phyloP scores from a whole-genome alignment of 305 asterid species.

The Fraxinus baroniana region DNA sequence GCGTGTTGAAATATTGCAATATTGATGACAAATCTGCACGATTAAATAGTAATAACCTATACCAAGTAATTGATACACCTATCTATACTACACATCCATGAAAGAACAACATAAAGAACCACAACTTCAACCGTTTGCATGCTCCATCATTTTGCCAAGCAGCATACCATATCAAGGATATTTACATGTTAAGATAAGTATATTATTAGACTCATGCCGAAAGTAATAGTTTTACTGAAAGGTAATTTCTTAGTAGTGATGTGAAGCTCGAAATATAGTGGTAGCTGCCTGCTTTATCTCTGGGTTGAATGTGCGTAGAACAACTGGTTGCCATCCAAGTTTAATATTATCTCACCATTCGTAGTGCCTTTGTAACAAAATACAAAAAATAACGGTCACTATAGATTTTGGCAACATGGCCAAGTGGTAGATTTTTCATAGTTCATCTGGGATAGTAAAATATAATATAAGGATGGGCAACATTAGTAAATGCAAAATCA shows the following conservation, averaged over 20 bases:
- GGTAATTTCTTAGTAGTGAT: conserved; percentile 93
- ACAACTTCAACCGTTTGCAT: too few relatives aligned
- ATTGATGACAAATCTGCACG: too few relatives aligned
- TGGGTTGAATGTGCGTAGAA: conserved; percentile 80
- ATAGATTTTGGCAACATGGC: neutral
- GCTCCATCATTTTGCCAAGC: neutral
- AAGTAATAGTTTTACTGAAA: conserved; percentile 74
- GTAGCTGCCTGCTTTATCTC: conserved; percentile 65
- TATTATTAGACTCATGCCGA: neutral
- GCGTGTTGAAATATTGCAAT: too few relatives aligned
- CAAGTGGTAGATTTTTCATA: neutral
- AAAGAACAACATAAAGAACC: too few relatives aligned
- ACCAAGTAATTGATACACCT: too few relatives aligned
- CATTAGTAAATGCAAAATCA: neutral
- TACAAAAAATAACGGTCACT: neutral
- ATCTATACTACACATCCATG: too few relatives aligned
- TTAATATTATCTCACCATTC: conserved; percentile 76
- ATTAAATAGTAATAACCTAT: too few relatives aligned
- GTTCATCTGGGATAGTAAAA: neutral
- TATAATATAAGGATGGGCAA: neutral
- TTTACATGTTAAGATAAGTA: neutral
- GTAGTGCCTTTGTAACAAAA: conserved; percentile 52
- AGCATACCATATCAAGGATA: neutral
- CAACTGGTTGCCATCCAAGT: conserved; percentile 88
- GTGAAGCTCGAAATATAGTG: conserved; percentile 8